Base-by-base conservation (phyloP, 1,284 basidiomycete species). In the Puccinia brachypodii region DNA sequence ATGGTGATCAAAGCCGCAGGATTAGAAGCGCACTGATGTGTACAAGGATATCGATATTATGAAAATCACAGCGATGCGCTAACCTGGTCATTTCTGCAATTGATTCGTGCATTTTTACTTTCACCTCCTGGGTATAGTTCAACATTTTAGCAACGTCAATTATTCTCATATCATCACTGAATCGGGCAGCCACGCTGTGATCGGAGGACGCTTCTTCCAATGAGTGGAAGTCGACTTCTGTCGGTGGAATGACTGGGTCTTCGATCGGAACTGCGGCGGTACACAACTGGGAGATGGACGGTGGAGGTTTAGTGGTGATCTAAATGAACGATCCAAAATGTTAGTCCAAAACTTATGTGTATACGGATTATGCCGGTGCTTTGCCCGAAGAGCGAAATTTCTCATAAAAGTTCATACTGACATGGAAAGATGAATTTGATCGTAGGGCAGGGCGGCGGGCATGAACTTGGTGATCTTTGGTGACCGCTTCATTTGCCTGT, bases 81-180 rank as follows among this genome's bases (percentile, higher is more conserved):
- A 19, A 81, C 79, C 56, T 71, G 8, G 79, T 58, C 56, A 74
- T 62, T 40, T 81, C 79, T 36, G 62, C 38, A 33, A 74, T 58
- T 36, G 71, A 58, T 66, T 81, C 79, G 50, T 81, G 79, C 72
- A 75, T 62, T 64, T 60, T n/a, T 38, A 81, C 58, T 60, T 64
- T 72, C 40, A 62, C 72, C 33, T 81, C 79, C 28, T 68, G 53
- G 13, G 79, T 81, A 75, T 81, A 81, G 73, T 81, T 81, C 44
- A 81, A 42, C 69, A 81, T 81, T 50, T 62, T 73, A 40, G 79
- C 79, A 44, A 66, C 79, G n/a, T 81, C 79, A 31, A 81, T 75
- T 44, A 81, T 75, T 36, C 79, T 62, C 79, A 81, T 81, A 40
- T 81, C 79, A 56, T 81, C 79, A 50, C 79, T 81, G 50, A 81